Percentiles rank a stretch among this genome's conserved stretches.
Evolutionary conservation across 78 protist genomes (phyloP).

Genomic region (slime mould (Dictyostelium discoideum)): dicty_2.7 NC_007088.5:1992501-1993000

Average conservation of each 20-base stretch:
- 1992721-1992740: constrained; percentile 6
- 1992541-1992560: not conserved
- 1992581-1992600: not conserved
- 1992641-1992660: not conserved
- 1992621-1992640: not conserved
- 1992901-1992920: not conserved
- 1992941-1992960: constrained; percentile 19
- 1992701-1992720: not conserved
- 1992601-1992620: not conserved
- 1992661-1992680: too few species aligned
- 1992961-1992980: constrained; percentile 19
- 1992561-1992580: constrained; percentile 11
- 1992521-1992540: not conserved
- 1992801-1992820: not conserved
- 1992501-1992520: not conserved
- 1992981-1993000: constrained; percentile 1
- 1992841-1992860: not conserved
- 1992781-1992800: not conserved
- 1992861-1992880: not conserved
- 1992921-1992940: constrained; percentile 9
- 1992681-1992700: too few species aligned
- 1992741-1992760: not conserved
- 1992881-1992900: not conserved
- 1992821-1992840: not conserved
- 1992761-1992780: constrained; percentile 5